phyloP scores from a whole-genome alignment of 805 yeast genomes.

The Ogataea henricii region DNA sequence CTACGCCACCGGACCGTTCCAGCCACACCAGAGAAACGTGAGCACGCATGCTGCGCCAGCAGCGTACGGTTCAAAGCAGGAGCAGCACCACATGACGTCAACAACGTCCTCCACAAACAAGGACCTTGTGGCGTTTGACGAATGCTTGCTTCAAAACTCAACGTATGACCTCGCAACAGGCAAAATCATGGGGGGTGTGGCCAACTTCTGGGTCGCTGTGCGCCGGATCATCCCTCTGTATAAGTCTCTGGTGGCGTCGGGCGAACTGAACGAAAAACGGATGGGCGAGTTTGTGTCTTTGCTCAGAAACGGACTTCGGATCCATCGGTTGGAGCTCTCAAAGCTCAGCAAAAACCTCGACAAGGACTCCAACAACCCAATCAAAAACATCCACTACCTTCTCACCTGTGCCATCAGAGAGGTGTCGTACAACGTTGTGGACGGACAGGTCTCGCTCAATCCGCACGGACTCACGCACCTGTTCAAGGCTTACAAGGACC shows the following conservation, averaged over 20 bases:
- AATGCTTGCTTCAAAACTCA: constrained; percentile 41
- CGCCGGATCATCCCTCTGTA: constrained; percentile 53
- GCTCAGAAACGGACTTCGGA: constrained; percentile 56
- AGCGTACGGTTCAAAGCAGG: constrained; percentile 10
- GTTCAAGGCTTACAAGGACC: constrained; percentile 60
- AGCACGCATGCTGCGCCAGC: constrained; percentile 13
- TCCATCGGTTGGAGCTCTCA: constrained; percentile 54
- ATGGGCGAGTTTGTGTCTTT: constrained; percentile 52
- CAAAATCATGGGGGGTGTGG: constrained; percentile 40
- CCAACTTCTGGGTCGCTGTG: constrained; percentile 55
- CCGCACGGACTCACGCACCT: constrained; percentile 59
- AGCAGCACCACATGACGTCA: not conserved
- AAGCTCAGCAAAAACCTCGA: constrained; percentile 61
- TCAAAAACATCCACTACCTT: constrained; percentile 53
- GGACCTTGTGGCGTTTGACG: constrained; percentile 52
- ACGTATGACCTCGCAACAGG: constrained; percentile 42
- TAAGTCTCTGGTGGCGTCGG: constrained; percentile 46
- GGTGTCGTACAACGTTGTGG: constrained; percentile 51
- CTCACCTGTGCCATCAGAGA: constrained; percentile 53
- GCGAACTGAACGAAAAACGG: constrained; percentile 48
- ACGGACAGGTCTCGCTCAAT: constrained; percentile 44
- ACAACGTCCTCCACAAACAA: constrained; percentile 26
- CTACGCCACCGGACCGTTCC: constrained; percentile 8
- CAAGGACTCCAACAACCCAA: constrained; percentile 56
- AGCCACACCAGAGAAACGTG: constrained; percentile 13